Base-by-base conservation (phyloP, 164 flowering plant species). In the Dillenia turbinata region DNA sequence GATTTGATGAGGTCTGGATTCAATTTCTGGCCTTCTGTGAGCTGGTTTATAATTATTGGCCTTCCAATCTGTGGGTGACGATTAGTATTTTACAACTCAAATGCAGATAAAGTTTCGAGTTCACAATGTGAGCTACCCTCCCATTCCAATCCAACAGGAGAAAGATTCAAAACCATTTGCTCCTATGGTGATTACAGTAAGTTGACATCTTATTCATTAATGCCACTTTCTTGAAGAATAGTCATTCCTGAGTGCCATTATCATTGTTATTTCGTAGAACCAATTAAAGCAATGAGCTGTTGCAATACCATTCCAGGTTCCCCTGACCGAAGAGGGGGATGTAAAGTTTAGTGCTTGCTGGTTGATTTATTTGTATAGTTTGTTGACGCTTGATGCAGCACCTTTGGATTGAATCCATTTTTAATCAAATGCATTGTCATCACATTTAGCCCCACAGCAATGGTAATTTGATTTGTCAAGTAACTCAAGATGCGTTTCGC, bases 161-260 rank as follows among this genome's bases (percentile, higher is more conserved):
- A 77, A 75, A 66, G 79, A 80, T 24, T 71, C 88, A 44, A 85
- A 88, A 66, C 90, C 95, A 60, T 86, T 92, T 81, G 87, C 98
- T 33, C 96, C 96, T 9, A 92, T 90, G 98, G 80, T 78, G 75
- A 71, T 92, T 24, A 88, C 81, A 45, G 98, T 92, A 77, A 81
- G 95, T 80, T 67, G 44, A 64, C 10, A 47, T 15, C 57, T 19
- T 10, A 13, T 5, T 47, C 50, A 13, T 22, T 24, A 15, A 17
- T 55, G 9, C 56, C 12, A 44, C 8, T 9, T 47, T 12, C 14
- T 26, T 26, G 33, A 26, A 26, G 33, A 26, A 26, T 26, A 1
- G 33, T 26, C 33, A 26, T 26, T 26, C 33, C 33, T 2, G 33
- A 26, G 33, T 26, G 33, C 33, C 33, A 26, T 26, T 7, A 13